Evolutionary conservation across 1,284 basidiomycete species (phyloP).

Genomic region (Leccinum pachyderme): DNA sequence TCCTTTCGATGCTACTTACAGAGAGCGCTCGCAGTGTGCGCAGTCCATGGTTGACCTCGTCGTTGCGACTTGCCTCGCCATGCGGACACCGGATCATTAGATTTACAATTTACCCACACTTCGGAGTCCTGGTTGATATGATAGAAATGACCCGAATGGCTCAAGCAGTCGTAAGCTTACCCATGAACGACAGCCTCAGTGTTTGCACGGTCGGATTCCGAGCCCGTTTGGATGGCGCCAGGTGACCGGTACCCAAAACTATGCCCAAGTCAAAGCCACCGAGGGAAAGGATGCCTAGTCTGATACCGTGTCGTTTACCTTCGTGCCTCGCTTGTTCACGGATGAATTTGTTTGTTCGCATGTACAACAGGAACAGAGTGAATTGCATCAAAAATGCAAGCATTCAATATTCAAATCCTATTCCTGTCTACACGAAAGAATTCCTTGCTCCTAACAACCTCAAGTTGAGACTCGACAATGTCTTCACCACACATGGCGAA

Average conservation of each 20-base stretch:
- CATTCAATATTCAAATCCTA: neutral
- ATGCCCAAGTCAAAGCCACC: too few species aligned
- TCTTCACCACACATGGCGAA: slow-evolving; percentile 29
- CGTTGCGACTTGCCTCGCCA: slow-evolving; percentile 33
- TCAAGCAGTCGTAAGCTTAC: too few species aligned
- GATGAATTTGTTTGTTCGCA: neutral
- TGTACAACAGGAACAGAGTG: neutral
- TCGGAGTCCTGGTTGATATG: neutral
- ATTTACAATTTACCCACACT: neutral
- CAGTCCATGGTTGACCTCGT: slow-evolving; percentile 28
- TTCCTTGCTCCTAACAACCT: neutral
- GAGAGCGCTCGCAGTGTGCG: slow-evolving; percentile 16
- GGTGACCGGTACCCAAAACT: too few species aligned
- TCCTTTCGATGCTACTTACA: slow-evolving; percentile 7
- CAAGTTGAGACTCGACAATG: neutral
- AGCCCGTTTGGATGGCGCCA: too few species aligned
- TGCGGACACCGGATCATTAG: slow-evolving; percentile 32
- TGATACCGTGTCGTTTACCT: neutral
- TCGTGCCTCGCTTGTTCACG: too few species aligned
- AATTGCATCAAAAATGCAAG: neutral
- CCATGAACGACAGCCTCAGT: too few species aligned
- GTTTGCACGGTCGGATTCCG: too few species aligned
- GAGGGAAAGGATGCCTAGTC: neutral
- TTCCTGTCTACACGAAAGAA: neutral
- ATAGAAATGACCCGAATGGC: too few species aligned